Evolutionary conservation across 495 filamentous ascomycete genomes (phyloP), one percentile per base, ranked within the genome.

Genomic region (Talaromyces proteolyticus): DNA sequence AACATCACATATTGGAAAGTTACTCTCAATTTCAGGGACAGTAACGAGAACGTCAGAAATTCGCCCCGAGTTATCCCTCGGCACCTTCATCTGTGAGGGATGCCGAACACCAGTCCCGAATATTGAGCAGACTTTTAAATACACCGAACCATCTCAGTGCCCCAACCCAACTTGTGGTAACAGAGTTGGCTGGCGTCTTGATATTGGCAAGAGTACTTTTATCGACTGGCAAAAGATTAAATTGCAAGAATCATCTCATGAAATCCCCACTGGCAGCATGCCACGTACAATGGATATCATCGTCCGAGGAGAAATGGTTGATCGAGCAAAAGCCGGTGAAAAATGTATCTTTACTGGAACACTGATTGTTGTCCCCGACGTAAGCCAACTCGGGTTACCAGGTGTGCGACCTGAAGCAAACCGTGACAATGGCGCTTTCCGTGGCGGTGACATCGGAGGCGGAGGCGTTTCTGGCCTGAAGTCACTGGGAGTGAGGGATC

Each of bases 141-240:
- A 95, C 67, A 96, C 91, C 3, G 93, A 99, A 60, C 93, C 93
- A 11, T 87, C 89, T 3, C 89, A 96, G 70, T 99, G 93, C 58
- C 93, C 93, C 0, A 97, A 96, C 57, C 55, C 75, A n/a, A 84
- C 78, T n/a, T 99, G 93, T 61, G 81, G 81, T 49, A 99, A 99
- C 70, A 84, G 92, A 21, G 68, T 77, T 42, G 90, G 87, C 17
- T 99, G 93, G 93, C 82, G 89, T 20, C 73, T 99, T 4, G 92
- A 99, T 57, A 97, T 99, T 61, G 80, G 89, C 40, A 93, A 96
- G 65, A 96, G 91, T 62, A 95, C 91, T 2, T 99, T 99, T 59
- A 87, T 97, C 18, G 93, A 99, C 67, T 99, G 93, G 93, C 93
- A 99, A 56, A 97, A 97, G 63, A 88, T 97, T 19, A 84, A 94